Percentiles rank a stretch among this genome's conserved stretches.
These are phyloP conservation scores for Suhomyces choctaworum DNA, from an alignment of 1,139 yeast genomes.

Conservation along the genomic window DNA sequence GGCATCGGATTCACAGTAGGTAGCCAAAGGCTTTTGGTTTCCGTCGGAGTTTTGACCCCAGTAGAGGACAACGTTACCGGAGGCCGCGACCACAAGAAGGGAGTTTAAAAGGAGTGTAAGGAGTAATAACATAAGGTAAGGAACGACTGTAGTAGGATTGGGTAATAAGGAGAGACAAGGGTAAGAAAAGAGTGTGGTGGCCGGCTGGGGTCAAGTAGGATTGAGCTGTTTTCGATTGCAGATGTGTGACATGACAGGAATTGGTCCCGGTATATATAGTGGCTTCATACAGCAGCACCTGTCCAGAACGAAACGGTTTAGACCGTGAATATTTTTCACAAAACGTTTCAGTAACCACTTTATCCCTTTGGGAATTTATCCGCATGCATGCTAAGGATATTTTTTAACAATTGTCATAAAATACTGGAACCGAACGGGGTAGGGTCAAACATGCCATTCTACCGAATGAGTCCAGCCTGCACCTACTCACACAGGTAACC, in stretches of 20 bases:
- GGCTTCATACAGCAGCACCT: too few relatives aligned
- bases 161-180: constrained; percentile 7
- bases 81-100: constrained; percentile 14
- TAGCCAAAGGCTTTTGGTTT: constrained; percentile 61
- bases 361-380: background rate
- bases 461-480: too few relatives aligned
- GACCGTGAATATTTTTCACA: too few relatives aligned
- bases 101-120: constrained; percentile 9
- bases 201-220: too few relatives aligned
- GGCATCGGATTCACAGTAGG: constrained; percentile 67
- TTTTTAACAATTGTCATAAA: too few relatives aligned
- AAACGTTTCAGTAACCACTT: background rate
- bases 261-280: too few relatives aligned
- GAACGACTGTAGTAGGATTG: constrained; percentile 8
- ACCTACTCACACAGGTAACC: too few relatives aligned
- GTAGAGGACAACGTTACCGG: constrained; percentile 60
- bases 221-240: too few relatives aligned
- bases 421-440: too few relatives aligned
- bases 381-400: background rate
- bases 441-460: too few relatives aligned
- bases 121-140: constrained; percentile 8
- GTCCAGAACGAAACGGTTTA: too few relatives aligned
- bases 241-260: too few relatives aligned
- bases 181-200: constrained; percentile 1
- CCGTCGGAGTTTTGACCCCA: constrained; percentile 93